phyloP scores from a whole-genome alignment of 163 green algal species.

The Scenedesmus sp. region DNA sequence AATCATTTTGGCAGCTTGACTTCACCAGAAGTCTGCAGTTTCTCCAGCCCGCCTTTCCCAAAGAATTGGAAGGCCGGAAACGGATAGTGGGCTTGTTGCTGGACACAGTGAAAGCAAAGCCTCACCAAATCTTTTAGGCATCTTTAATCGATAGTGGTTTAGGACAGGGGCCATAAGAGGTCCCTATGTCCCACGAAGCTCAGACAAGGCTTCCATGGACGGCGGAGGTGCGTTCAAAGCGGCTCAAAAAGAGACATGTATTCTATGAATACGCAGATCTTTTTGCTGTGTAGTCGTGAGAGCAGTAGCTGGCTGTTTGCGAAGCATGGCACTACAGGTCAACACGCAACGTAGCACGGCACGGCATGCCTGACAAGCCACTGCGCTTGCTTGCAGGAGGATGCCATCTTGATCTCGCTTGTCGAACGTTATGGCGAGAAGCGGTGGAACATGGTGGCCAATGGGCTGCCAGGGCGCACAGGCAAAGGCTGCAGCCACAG shows the following conservation, averaged over 20 bases:
- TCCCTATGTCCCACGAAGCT: slow-evolving; percentile 5
- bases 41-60: background rate
- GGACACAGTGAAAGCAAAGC: no score
- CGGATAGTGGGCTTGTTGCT: background rate
- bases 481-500: slow-evolving; percentile 56
- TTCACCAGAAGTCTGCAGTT: background rate
- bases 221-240: slow-evolving; percentile 14
- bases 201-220: slow-evolving; percentile 43
- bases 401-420: slow-evolving; percentile 46
- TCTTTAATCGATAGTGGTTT: background rate
- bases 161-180: background rate
- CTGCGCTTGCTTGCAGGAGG: slow-evolving; percentile 32
- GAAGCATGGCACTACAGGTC: background rate
- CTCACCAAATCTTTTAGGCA: background rate
- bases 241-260: background rate
- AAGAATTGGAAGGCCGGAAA: background rate
- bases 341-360: background rate
- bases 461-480: slow-evolving; percentile 50
- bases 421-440: slow-evolving; percentile 48
- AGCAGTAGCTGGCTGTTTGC: background rate
- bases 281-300: background rate
- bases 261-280: background rate
- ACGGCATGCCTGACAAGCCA: background rate
- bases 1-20: background rate
- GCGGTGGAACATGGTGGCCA: slow-evolving; percentile 47